These are phyloP conservation scores for Fragilaria crotonensis DNA, from an alignment of 108 stramenopile genomes.

Conservation along the genomic window DNA sequence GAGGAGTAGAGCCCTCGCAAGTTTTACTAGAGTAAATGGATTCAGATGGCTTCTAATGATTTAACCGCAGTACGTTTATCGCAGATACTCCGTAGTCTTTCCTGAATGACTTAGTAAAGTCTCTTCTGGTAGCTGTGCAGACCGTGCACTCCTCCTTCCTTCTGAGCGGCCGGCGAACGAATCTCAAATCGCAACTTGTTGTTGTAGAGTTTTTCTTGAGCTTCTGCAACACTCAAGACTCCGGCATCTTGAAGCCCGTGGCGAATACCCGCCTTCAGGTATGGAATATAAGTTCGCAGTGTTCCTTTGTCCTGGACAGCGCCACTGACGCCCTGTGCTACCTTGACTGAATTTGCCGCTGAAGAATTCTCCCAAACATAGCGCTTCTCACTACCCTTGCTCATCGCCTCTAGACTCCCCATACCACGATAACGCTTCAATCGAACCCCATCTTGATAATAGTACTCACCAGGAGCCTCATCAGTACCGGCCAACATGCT, in stretches of 20 bases:
- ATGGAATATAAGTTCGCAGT: conserved; percentile 94
- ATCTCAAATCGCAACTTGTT: conserved; percentile 92
- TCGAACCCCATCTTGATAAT: conserved; percentile 99
- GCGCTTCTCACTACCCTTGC: conserved; percentile 93
- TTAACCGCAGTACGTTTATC: no score
- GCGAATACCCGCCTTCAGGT: conserved; percentile 92
- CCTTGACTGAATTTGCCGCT: conserved; percentile 85
- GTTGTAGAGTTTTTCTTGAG: conserved; percentile 66
- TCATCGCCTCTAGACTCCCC: conserved; percentile 99
- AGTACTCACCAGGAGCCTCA: conserved; percentile 99
- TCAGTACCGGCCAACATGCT: conserved; percentile 99
- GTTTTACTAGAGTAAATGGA: no score
- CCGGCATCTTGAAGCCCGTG: conserved; percentile 99
- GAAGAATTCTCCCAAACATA: conserved; percentile 94
- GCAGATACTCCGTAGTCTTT: no score
- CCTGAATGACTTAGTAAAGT: conserved; percentile 69
- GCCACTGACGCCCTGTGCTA: conserved; percentile 99
- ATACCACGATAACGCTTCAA: conserved; percentile 99
- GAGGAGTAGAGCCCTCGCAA: no score
- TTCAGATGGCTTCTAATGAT: no score
- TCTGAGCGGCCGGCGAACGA: conserved; percentile 98
- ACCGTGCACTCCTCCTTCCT: conserved; percentile 98
- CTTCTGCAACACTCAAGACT: conserved; percentile 58
- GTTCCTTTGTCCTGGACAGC: conserved; percentile 99
- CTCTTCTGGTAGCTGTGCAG: conserved; percentile 96